A percentile compares a stretch with the other conserved stretches of the same genome.
These are phyloP conservation scores for Capsella rubella DNA, from an alignment of 441 rosid genomes.

Conservation along the genomic window DNA sequence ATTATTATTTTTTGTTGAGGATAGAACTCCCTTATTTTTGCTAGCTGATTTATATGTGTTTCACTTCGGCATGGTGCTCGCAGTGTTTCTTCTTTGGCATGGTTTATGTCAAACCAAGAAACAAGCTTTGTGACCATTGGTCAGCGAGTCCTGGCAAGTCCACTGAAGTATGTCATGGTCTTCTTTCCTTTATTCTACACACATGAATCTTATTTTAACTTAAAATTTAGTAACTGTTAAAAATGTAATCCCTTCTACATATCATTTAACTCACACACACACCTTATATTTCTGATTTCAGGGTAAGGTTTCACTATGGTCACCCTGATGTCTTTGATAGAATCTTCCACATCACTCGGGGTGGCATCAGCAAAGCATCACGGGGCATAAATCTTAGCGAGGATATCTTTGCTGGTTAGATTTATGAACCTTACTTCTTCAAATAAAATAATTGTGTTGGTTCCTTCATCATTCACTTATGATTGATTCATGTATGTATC, in stretches of 20 bases:
- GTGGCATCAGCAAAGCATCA: constrained; percentile 97
- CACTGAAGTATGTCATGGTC: constrained; percentile 70
- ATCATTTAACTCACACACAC: constrained; percentile 4
- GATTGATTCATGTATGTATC: constrained; percentile 16
- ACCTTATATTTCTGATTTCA: constrained; percentile 44
- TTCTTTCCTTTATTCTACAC: constrained; percentile 27
- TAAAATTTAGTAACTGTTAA: neutral
- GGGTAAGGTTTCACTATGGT: constrained; percentile 97
- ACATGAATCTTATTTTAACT: constrained; percentile 11
- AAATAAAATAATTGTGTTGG: constrained; percentile 1
- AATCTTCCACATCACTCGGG: constrained; percentile 91
- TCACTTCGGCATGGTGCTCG: constrained; percentile 37
- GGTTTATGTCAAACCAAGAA: constrained; percentile 99
- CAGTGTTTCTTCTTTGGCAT: constrained; percentile 97
- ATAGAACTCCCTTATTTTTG: constrained; percentile 14
- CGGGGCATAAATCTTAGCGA: constrained; percentile 92
- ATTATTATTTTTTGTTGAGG: neutral
- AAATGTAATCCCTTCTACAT: constrained; percentile 12
- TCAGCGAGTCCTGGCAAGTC: constrained; percentile 96
- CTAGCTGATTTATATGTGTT: constrained; percentile 31
- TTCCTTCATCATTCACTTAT: constrained; percentile 29
- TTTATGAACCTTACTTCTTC: constrained; percentile 27
- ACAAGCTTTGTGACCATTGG: constrained; percentile 95
- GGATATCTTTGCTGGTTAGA: constrained; percentile 93
- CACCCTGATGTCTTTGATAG: constrained; percentile 97